These are phyloP conservation scores for Psidium guajava DNA, from an alignment of 345 rosid genomes.

Conservation along the genomic window DNA sequence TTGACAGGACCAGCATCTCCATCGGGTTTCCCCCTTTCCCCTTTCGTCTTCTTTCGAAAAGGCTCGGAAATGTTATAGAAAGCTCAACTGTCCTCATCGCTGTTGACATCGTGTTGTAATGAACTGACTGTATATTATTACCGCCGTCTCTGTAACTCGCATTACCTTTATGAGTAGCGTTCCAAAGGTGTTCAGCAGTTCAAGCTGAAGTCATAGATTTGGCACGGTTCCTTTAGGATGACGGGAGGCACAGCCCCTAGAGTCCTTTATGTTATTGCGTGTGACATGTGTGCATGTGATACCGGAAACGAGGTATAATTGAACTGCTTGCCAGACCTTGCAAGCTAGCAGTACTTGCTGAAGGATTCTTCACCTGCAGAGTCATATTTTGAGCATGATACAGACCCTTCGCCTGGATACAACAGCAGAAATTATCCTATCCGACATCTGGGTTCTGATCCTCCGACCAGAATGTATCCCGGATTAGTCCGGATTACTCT, in stretches of 20 bases:
- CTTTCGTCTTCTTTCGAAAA: background rate
- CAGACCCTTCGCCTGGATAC: background rate
- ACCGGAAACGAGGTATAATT: background rate
- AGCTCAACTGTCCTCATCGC: background rate
- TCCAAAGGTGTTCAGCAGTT: background rate
- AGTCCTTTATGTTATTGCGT: background rate
- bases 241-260: background rate
- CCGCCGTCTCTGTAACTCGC: background rate
- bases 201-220: background rate
- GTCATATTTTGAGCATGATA: background rate
- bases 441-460: background rate
- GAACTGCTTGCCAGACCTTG: background rate
- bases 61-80: background rate
- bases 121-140: background rate
- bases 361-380: background rate
- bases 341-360: background rate
- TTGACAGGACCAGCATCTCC: slow-evolving; percentile 3
- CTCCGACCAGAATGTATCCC: background rate
- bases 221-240: background rate
- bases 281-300: background rate
- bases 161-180: background rate
- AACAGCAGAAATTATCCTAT: background rate
- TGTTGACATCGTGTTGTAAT: background rate
- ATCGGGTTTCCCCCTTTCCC: background rate
- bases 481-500: background rate